Evolutionary conservation across 1,284 basidiomycete species (phyloP), one percentile per base, ranked within the genome.

Genomic region (Ganoderma meredithae): DNA sequence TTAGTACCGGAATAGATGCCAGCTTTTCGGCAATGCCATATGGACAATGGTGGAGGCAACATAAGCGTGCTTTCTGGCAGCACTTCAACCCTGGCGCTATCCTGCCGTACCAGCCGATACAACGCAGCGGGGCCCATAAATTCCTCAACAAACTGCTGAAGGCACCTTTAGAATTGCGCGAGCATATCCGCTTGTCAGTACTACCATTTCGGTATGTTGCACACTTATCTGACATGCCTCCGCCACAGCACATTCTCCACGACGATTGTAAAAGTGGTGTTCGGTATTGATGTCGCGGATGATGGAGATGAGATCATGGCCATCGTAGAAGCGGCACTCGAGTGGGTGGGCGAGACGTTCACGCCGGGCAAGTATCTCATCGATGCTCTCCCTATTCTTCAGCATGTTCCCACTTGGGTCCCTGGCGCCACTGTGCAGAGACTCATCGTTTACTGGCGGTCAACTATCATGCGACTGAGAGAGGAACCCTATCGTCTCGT

Each of bases 381-480:
- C 22, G 72, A 73, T 7, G 39, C 63, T 27, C 43, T 78, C 31
- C 75, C 76, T 1, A 62, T 72, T 43, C 44, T 77, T 19, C 63
- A 65, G 36, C 47, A 75, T 43, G 60, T 78, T 7, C 77, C 76
- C 1, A 40, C 59, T 5, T 79, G 77, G 77, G 41, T 77, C 2
- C 78, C 76, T 0, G 78, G 77, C 0, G 71, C 74, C 0, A 69
- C 70, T 5, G 74, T 75, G 49, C 66, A 74, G 59, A 52, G 36
- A 8, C 39, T 53, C 8, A 39, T 64, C 75, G 80, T 72, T 27
- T 75, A 76, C 68, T 75, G 74, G 69, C 66, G 72, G 27, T 63
- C 55, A 5, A 53, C 63, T 17, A 22, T 64, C 1, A 31, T 41
- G 3, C 52, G 19, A 66, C 41, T 68, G 36, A 66, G 67, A 13